phyloP scores from a whole-genome alignment of 169 alveolate genomes.

The Plasmodium chabaudi region DNA sequence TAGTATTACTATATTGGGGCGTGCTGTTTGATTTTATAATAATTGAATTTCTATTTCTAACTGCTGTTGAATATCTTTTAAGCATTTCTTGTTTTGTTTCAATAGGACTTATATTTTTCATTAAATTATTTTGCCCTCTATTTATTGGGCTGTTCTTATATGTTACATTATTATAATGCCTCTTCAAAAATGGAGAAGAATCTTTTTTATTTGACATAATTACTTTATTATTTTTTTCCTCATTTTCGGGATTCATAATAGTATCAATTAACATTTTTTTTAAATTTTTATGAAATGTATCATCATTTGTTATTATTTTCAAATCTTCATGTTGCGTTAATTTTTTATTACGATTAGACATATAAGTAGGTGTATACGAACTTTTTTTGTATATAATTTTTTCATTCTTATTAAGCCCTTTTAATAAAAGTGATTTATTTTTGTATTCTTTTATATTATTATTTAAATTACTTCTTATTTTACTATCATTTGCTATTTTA shows the following conservation, averaged over 20 bases:
- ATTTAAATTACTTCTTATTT: too few species aligned
- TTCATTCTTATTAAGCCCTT: conserved; percentile 31
- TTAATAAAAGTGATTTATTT: neutral
- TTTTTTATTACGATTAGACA: neutral
- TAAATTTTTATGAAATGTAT: conserved; percentile 40
- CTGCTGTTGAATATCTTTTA: conserved; percentile 39
- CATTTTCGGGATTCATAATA: conserved; percentile 43
- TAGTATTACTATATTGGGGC: too few species aligned
- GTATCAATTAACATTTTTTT: conserved; percentile 54
- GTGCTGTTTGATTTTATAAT: neutral
- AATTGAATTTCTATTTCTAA: conserved; percentile 16
- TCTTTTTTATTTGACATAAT: neutral
- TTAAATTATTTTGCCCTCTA: neutral
- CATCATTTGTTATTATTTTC: conserved; percentile 14
- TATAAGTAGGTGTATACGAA: conserved; percentile 11
- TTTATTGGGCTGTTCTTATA: neutral
- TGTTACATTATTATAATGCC: neutral
- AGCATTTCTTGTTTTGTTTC: conserved; percentile 37
- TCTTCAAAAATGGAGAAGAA: neutral
- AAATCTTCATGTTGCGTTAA: neutral
- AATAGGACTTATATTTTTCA: neutral
- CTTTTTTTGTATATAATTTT: conserved; percentile 1
- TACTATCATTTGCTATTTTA: neutral
- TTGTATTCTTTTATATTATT: neutral
- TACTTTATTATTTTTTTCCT: conserved; percentile 1